These are phyloP conservation scores for Eucalyptus curtisii DNA, from an alignment of 345 rosid species.

Conservation along the genomic window DNA sequence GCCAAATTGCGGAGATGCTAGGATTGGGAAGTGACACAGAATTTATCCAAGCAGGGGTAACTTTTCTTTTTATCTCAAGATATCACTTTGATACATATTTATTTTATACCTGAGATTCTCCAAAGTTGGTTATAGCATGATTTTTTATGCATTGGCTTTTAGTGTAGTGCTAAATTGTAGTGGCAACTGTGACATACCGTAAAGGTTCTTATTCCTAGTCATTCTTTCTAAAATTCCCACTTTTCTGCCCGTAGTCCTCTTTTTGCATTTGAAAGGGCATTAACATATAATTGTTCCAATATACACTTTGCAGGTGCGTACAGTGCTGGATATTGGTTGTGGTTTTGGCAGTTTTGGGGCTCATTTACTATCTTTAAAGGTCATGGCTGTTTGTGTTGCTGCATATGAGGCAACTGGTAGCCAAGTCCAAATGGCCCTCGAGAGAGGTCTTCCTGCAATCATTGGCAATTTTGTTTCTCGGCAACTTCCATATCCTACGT, in stretches of 20 bases:
- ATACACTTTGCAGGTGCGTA: conserved; percentile 38
- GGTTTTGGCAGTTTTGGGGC: conserved; percentile 99
- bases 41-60: conserved; percentile 89
- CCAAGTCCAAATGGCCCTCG: conserved; percentile 94
- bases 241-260: not conserved
- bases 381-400: conserved; percentile 86
- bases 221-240: not conserved
- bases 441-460: conserved; percentile 98
- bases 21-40: conserved; percentile 90
- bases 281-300: not conserved
- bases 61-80: conserved; percentile 4
- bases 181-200: not conserved
- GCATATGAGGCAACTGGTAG: conserved; percentile 93
- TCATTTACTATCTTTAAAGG: conserved; percentile 65
- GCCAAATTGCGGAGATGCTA: conserved; percentile 94
- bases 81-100: not conserved
- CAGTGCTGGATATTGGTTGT: conserved; percentile 86
- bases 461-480: conserved; percentile 75
- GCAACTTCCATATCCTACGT: conserved; percentile 82
- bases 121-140: not conserved
- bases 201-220: not conserved
- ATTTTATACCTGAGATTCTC: not conserved
- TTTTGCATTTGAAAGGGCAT: not conserved
- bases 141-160: not conserved
- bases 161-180: not conserved